Evolutionary conservation across 495 filamentous ascomycete genomes (phyloP).

Genomic region (Tuber brumale): DNA sequence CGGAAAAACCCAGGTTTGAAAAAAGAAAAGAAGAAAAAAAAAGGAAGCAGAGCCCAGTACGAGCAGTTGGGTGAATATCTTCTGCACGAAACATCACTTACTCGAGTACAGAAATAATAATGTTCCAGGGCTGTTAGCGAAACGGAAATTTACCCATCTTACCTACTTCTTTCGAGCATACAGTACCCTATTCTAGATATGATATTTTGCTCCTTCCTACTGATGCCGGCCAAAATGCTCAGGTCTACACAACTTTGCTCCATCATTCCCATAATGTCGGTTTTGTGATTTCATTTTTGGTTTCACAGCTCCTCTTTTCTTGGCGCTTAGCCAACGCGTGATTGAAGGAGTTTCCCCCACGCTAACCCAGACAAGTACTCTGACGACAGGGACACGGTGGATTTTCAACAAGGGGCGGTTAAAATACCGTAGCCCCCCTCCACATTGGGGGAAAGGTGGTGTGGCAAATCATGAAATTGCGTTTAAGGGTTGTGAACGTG

Average conservation of each 20-base stretch:
- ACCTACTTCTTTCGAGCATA: background rate
- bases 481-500: constrained; percentile 30
- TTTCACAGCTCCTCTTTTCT: constrained; percentile 22
- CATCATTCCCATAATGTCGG: constrained; percentile 37
- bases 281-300: constrained; percentile 37
- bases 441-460: constrained; percentile 23
- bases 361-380: constrained; percentile 32
- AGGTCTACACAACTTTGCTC: background rate
- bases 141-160: background rate
- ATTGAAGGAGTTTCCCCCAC: constrained; percentile 30
- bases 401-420: constrained; percentile 40
- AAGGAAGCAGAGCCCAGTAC: background rate
- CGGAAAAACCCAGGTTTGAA: background rate
- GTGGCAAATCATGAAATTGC: constrained; percentile 37
- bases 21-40: background rate
- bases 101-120: background rate
- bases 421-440: constrained; percentile 25
- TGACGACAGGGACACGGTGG: constrained; percentile 18
- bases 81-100: background rate
- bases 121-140: background rate
- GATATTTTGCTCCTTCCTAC: background rate
- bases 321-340: constrained; percentile 26
- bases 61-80: background rate
- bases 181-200: background rate
- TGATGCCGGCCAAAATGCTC: background rate